Evolutionary conservation across 371 early-diverging fungal genomes (phyloP), one percentile per base, ranked within the genome.

Genomic region (Mycotypha africana): DNA sequence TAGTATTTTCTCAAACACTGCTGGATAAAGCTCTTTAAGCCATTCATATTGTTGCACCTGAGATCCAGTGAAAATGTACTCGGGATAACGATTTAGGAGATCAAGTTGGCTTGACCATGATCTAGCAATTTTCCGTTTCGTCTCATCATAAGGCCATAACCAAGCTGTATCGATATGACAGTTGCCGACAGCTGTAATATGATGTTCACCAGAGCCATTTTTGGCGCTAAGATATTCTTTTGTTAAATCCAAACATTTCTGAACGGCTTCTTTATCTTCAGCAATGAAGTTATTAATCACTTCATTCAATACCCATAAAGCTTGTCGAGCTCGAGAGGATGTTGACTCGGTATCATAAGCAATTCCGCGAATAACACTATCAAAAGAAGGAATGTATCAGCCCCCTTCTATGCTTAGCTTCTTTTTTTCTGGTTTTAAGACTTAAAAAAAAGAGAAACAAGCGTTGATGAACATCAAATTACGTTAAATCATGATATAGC

Each of bases 111-210:
- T 86, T 0, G 93, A 74, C 92, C 92, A 97, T 47, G 87, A 86
- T 24, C 98, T 74, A 4, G 95, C 97, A 12, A 86, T 77, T 70
- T 98, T 98, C 38, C 97, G 86, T 40, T 91, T 92, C 5, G 98
- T 98, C 58, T 98, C 97, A 53, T 82, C 96, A 58, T 82, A 97
- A 0, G 94, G 92, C 98, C 96, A 93, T 23, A 87, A 73, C 89
- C 86, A 90, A 8, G 85, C 85, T 2, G 85, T 81, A 53, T 84
- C 91, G 45, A 85, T 82, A 47, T 85, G 83, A 46, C 96, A 95
- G 63, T 95, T 82, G 9, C 93, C 93, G n/a, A 92, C 74, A 1
- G 91, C 90, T 17, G 77, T 84, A 11, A 91, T 70, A 11, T 63
- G 73, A 58, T 89, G 90, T 4, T 72, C 62, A 0, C 61, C 67